Evolutionary conservation across 306 rosid genomes (phyloP).

Genomic region (Medicago lupulina): DNA sequence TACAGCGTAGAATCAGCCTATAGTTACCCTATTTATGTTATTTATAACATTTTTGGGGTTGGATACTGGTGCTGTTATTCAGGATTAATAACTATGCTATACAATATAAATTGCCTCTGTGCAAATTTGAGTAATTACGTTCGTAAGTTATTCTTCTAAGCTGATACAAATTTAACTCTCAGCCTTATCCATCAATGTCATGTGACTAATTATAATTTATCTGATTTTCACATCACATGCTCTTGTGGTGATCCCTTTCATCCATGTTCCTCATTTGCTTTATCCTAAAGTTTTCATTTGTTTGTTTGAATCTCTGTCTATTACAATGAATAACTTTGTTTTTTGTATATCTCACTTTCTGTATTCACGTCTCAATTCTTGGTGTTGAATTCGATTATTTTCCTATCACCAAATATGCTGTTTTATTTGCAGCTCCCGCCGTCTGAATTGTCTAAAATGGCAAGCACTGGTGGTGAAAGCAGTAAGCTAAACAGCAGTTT

Average conservation of each 20-base stretch:
- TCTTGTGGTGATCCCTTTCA: not conserved
- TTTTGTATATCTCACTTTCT: slow-evolving; percentile 1
- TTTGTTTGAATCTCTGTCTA: slow-evolving; percentile 9
- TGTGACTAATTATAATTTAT: not conserved
- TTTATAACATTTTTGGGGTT: not conserved
- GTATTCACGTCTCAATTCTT: not conserved
- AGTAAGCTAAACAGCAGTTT: slow-evolving; percentile 32
- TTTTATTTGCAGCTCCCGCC: slow-evolving; percentile 43
- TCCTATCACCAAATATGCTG: not conserved
- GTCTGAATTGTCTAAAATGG: slow-evolving; percentile 39
- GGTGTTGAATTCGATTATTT: slow-evolving; percentile 33
- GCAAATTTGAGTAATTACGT: not conserved
- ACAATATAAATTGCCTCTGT: not conserved
- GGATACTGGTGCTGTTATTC: slow-evolving; percentile 2
- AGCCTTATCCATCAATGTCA: not conserved
- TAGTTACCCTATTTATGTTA: not conserved
- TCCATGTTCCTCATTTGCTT: not conserved
- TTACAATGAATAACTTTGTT: slow-evolving; percentile 6
- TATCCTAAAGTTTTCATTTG: slow-evolving; percentile 4
- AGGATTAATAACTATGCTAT: not conserved
- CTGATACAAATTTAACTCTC: not conserved
- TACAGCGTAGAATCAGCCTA: not conserved
- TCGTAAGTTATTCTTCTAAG: not conserved
- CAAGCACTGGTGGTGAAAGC: slow-evolving; percentile 17
- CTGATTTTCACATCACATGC: not conserved